phyloP scores from a whole-genome alignment of 139 green algal genomes.

The Pycnococcus provasolii region DNA sequence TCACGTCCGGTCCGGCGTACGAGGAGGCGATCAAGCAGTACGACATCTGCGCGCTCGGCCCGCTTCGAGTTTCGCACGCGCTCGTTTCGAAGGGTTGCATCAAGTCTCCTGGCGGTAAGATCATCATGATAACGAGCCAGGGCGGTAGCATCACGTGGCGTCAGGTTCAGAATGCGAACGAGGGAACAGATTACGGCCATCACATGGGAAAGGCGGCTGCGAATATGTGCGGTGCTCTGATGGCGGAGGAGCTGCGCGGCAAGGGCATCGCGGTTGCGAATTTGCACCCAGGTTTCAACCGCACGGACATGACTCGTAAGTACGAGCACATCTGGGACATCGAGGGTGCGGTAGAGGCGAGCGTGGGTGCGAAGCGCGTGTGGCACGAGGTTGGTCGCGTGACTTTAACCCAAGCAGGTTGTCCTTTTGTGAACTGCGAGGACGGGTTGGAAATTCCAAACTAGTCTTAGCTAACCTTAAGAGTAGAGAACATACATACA shows the following conservation, averaged over 20 bases:
- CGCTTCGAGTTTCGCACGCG: conserved; percentile 7
- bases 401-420: neutral
- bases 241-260: conserved; percentile 29
- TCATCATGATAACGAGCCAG: conserved; percentile 32
- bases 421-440: conserved; percentile 37
- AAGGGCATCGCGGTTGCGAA: conserved; percentile 24
- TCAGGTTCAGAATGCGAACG: conserved; percentile 24
- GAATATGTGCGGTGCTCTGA: conserved; percentile 30
- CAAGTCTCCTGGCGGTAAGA: conserved; percentile 16
- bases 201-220: conserved; percentile 36
- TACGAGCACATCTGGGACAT: conserved; percentile 34
- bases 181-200: conserved; percentile 30
- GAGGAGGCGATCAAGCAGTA: conserved; percentile 29
- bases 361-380: conserved; percentile 29
- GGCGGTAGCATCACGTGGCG: conserved; percentile 24
- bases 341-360: conserved; percentile 28
- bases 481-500: neutral
- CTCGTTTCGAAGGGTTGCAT: conserved; percentile 9
- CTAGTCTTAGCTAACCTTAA: conserved; percentile 9
- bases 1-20: neutral
- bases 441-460: conserved; percentile 33
- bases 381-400: conserved; percentile 28
- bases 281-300: conserved; percentile 33
- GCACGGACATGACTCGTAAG: conserved; percentile 33
- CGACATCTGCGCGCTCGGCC: conserved; percentile 27